These are phyloP conservation scores for Phanerochaete sordida DNA, from an alignment of 768 basidiomycete species.

Conservation along the genomic window DNA sequence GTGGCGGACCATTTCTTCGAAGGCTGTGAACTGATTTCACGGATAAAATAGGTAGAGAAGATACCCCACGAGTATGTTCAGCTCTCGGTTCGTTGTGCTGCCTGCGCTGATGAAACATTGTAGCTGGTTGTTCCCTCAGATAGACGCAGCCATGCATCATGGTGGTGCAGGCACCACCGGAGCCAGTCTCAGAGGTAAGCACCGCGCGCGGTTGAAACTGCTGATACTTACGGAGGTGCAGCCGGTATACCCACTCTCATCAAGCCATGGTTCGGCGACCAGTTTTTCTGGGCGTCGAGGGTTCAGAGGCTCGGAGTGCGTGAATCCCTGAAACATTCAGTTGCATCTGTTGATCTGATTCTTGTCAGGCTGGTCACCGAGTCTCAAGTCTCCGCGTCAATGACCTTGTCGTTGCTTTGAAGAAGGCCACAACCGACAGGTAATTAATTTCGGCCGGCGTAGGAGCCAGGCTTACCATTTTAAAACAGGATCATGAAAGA, in stretches of 20 bases:
- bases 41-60: conserved; percentile 44
- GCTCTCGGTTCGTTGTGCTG: neutral
- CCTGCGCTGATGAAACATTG: conserved; percentile 11
- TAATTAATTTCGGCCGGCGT: conserved; percentile 26
- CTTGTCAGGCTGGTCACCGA: conserved; percentile 43
- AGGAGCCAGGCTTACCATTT: neutral
- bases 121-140: conserved; percentile 53
- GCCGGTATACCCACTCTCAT: conserved; percentile 66
- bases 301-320: conserved; percentile 59
- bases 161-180: conserved; percentile 73
- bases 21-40: too few relatives aligned
- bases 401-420: conserved; percentile 53
- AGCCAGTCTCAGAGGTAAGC: conserved; percentile 48
- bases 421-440: conserved; percentile 50
- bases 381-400: conserved; percentile 42
- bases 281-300: conserved; percentile 63
- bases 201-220: neutral
- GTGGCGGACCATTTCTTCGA: neutral
- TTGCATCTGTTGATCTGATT: neutral
- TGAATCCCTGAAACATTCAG: neutral
- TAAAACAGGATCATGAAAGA: conserved; percentile 52
- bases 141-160: conserved; percentile 64
- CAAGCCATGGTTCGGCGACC: conserved; percentile 70
- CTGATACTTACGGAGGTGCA: neutral
- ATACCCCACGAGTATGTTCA: conserved; percentile 54